Evolutionary conservation across 2,329 filamentous ascomycete species (phyloP), one percentile per base, ranked within the genome.

Genomic region (Claviceps cyperi): DNA sequence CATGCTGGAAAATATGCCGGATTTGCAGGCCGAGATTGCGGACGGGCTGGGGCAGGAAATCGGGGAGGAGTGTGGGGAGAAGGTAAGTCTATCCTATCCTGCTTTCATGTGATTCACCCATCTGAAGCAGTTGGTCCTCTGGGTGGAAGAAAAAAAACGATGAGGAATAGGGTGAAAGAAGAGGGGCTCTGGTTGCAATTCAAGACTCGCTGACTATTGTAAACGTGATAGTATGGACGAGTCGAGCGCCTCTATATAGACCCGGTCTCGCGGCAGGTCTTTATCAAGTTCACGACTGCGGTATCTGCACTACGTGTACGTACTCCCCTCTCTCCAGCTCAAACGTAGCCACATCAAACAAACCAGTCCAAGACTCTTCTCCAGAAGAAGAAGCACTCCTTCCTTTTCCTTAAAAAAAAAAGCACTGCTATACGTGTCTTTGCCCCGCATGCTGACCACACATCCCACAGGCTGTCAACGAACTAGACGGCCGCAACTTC

Each of bases 201-300:
- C 37, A 39, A n/a, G 37, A 1, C 15, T 7, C 5, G 1, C 28
- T 32, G 28, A 32, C 28, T 32, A 11, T 11, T 32, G 9, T 32
- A 1, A 32, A 32, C 4, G 28, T 32, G n/a, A 38, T 56, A 88
- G 80, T 94, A 94, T 62, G 89, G 90, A 15, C 77, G 80, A 43
- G 84, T 95, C 5, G 86, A 94, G 65, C 75, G 87, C 56, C 73
- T 95, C 17, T 83, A 83, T 60, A 82, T 96, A 51, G 80, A 86
- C 60, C 72, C 80, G 43, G 69, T 75, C 55, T 72, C 72, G 46
- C 67, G 72, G 13, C 78, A 81, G 49, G 92, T 98, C 4, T 97
- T 95, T 65, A 88, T 98, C 64, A 87, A 94, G 64, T 98, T 97
- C 62, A 91, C 86, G 2, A 85, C 84, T 56, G 79, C 83, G 59